These are phyloP conservation scores for Trichoderma pleuroti DNA, from an alignment of 2,329 filamentous ascomycete species.

Conservation along the genomic window DNA sequence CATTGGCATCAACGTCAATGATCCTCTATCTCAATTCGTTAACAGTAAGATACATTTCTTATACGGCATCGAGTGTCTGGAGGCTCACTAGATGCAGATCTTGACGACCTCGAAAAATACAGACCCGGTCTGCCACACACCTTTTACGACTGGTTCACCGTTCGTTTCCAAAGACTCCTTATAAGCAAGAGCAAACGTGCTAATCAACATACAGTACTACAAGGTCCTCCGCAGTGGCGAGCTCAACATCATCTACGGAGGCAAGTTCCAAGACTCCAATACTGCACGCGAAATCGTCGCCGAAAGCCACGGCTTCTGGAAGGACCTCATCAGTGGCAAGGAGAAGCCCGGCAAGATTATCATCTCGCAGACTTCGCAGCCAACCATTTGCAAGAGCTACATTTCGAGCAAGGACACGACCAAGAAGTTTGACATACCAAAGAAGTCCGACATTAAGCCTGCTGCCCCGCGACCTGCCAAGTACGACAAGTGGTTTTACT, in stretches of 20 bases:
- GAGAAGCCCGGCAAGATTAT: slow-evolving; percentile 38
- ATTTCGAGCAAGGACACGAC: slow-evolving; percentile 32
- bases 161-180: slow-evolving; percentile 21
- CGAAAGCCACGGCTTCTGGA: slow-evolving; percentile 39
- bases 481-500: slow-evolving; percentile 39
- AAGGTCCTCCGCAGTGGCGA: slow-evolving; percentile 38
- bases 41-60: slow-evolving; percentile 28
- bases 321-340: slow-evolving; percentile 37
- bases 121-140: slow-evolving; percentile 35
- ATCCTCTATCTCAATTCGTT: slow-evolving; percentile 35
- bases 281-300: slow-evolving; percentile 32
- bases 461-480: slow-evolving; percentile 31
- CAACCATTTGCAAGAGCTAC: slow-evolving; percentile 32
- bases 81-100: slow-evolving; percentile 26
- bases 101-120: slow-evolving; percentile 38
- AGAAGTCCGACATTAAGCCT: slow-evolving; percentile 29
- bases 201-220: slow-evolving; percentile 33
- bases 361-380: slow-evolving; percentile 39
- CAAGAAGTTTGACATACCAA: slow-evolving; percentile 31
- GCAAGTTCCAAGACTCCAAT: slow-evolving; percentile 35
- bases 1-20: slow-evolving; percentile 37
- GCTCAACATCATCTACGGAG: slow-evolving; percentile 36
- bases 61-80: too few relatives aligned
- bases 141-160: slow-evolving; percentile 40
- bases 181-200: not conserved